phyloP scores from a whole-genome alignment of 768 basidiomycete species.

The Baorangia bicolor region DNA sequence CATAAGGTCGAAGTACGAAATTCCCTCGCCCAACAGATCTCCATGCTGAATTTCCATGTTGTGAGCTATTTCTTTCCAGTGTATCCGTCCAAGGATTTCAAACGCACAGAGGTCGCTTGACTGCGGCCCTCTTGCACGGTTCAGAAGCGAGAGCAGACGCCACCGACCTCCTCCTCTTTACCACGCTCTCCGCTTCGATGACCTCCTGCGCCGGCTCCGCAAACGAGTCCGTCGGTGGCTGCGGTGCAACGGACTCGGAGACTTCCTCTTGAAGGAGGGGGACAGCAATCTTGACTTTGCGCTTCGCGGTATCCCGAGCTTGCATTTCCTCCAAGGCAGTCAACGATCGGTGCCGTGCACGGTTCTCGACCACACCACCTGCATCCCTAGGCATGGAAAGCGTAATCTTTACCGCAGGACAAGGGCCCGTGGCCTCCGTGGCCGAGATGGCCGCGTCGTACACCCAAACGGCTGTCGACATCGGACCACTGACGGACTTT shows the following conservation, averaged over 20 bases:
- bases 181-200: background rate
- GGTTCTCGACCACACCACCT: background rate
- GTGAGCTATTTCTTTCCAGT: background rate
- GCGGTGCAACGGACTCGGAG: background rate
- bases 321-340: conserved; percentile 17
- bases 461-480: conserved; percentile 41
- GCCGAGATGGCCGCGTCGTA: conserved; percentile 52
- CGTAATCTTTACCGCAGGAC: conserved; percentile 22
- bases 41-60: background rate
- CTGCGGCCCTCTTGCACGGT: conserved; percentile 5
- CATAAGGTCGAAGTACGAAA: background rate
- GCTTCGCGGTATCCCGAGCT: conserved; percentile 5
- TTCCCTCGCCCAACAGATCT: background rate
- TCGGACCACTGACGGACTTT: conserved; percentile 41
- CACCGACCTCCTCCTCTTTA: conserved; percentile 8
- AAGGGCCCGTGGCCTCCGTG: conserved; percentile 31
- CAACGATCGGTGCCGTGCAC: conserved; percentile 28
- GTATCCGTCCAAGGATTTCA: conserved; percentile 2
- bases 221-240: background rate
- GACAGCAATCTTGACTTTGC: conserved; percentile 20
- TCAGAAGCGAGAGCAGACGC: conserved; percentile 5
- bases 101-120: conserved; percentile 20
- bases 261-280: conserved; percentile 10
- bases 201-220: background rate
- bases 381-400: conserved; percentile 8